These are phyloP conservation scores for Eucalyptus urophylla DNA, from an alignment of 345 rosid genomes.

Conservation along the genomic window DNA sequence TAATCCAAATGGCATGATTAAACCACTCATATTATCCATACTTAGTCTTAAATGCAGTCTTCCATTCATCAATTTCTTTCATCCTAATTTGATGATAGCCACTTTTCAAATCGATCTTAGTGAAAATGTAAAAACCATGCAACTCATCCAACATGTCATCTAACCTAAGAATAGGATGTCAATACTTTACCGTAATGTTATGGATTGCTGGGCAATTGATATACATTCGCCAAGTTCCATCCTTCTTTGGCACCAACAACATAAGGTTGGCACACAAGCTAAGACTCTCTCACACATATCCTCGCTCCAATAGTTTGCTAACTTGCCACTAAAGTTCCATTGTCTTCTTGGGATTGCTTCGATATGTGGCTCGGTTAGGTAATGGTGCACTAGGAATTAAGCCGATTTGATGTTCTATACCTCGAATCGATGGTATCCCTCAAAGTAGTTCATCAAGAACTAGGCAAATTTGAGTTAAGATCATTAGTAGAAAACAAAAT, in stretches of 20 bases:
- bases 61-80: background rate
- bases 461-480: background rate
- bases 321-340: background rate
- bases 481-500: background rate
- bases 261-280: rapidly evolving
- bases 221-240: background rate
- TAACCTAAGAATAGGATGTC: background rate
- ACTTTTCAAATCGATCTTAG: background rate
- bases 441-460: background rate
- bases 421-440: background rate
- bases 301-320: background rate
- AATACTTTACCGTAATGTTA: too few relatives aligned
- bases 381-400: background rate
- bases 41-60: background rate
- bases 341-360: background rate
- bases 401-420: background rate
- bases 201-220: background rate
- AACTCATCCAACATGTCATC: background rate
- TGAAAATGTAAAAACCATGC: too few relatives aligned
- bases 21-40: too few relatives aligned
- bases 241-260: background rate
- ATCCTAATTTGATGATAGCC: background rate
- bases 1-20: too few relatives aligned
- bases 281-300: background rate
- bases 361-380: background rate